A percentile compares a stretch with the other conserved stretches of the same genome.
Evolutionary conservation across 2,329 filamentous ascomycete species (phyloP).

Genomic region (Nigrospora sphaerica): DNA sequence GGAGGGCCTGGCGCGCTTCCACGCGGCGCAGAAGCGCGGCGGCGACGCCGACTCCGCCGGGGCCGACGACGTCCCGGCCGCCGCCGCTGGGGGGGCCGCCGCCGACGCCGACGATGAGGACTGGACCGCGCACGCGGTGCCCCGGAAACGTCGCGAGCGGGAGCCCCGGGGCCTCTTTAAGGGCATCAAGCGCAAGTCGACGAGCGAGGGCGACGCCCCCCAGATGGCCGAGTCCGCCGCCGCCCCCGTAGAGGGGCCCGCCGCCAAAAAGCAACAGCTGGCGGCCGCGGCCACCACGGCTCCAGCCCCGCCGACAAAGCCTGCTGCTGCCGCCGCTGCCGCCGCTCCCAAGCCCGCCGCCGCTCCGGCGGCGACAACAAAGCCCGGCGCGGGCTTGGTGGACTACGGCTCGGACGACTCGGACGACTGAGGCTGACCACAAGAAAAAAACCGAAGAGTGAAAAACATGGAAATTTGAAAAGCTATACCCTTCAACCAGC

Average conservation of each 20-base stretch:
- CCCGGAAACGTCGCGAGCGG: constrained; percentile 4
- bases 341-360: constrained; percentile 4
- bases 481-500: too few relatives aligned
- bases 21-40: constrained; percentile 35
- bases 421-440: constrained; percentile 18
- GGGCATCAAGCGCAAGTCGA: constrained; percentile 25
- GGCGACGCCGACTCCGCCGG: constrained; percentile 2
- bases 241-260: constrained; percentile 1
- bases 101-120: constrained; percentile 11
- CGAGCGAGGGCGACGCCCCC: constrained; percentile 26
- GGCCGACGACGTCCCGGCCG: background rate
- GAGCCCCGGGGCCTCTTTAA: constrained; percentile 19
- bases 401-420: constrained; percentile 51
- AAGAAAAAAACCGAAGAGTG: too few relatives aligned
- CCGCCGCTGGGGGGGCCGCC: background rate
- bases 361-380: constrained; percentile 8
- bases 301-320: too few relatives aligned
- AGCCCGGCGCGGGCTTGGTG: constrained; percentile 35
- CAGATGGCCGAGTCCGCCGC: constrained; percentile 6
- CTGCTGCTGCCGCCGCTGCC: too few relatives aligned
- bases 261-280: background rate
- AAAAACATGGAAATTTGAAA: too few relatives aligned
- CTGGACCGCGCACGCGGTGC: constrained; percentile 11
- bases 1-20: constrained; percentile 48
- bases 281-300: too few relatives aligned